phyloP scores from a whole-genome alignment of 345 rosid genomes.

The Lumnitzera littorea region DNA sequence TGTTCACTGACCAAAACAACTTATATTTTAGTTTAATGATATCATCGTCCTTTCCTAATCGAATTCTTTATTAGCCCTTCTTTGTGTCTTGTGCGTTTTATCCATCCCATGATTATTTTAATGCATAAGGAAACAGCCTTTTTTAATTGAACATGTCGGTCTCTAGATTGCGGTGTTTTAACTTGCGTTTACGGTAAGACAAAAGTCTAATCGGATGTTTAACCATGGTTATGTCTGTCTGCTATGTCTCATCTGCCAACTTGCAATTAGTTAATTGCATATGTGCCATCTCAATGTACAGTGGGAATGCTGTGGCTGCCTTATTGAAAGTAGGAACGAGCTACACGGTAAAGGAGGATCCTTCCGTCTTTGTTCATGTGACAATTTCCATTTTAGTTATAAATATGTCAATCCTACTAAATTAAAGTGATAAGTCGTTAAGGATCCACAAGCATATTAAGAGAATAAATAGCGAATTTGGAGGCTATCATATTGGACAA shows the following conservation, averaged over 20 bases:
- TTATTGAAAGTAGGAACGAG: no score
- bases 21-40: slow-evolving; percentile 15
- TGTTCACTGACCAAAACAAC: slow-evolving; percentile 35
- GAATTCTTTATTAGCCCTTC: slow-evolving; percentile 5
- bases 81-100: slow-evolving; percentile 11
- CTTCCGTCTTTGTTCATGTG: no score
- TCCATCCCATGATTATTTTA: slow-evolving; percentile 3
- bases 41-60: slow-evolving; percentile 8
- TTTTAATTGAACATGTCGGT: background rate
- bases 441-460: no score
- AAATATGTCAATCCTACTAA: no score
- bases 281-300: background rate
- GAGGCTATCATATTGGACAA: no score
- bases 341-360: no score
- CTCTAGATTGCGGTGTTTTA: background rate
- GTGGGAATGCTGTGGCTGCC: no score
- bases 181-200: background rate
- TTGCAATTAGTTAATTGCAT: slow-evolving; percentile 5
- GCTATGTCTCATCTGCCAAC: background rate
- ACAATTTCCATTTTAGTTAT: no score
- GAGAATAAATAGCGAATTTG: no score
- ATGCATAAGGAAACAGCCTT: background rate
- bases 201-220: slow-evolving; percentile 2
- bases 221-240: slow-evolving; percentile 3
- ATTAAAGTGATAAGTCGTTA: no score